These are phyloP conservation scores for Quercus tomentella DNA, from an alignment of 331 rosid genomes.

Conservation along the genomic window DNA sequence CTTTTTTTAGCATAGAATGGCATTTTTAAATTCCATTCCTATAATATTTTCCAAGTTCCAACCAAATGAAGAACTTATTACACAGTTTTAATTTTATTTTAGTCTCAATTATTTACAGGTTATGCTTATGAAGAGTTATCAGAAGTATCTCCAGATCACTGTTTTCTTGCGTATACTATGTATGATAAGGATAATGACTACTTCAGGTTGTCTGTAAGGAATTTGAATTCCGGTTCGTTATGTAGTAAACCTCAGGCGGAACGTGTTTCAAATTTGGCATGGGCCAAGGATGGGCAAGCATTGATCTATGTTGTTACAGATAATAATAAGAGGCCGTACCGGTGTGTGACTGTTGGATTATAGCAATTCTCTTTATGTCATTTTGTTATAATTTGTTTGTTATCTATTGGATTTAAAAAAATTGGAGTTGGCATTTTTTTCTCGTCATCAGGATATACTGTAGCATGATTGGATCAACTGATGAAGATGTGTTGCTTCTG, in stretches of 20 bases:
- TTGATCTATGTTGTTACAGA: constrained; percentile 87
- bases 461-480: constrained; percentile 86
- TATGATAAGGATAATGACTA: constrained; percentile 83
- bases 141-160: constrained; percentile 79
- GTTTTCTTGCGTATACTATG: constrained; percentile 84
- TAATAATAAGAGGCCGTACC: constrained; percentile 69
- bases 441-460: constrained; percentile 55
- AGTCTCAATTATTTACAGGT: constrained; percentile 37
- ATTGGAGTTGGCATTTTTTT: not conserved
- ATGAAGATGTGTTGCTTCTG: constrained; percentile 73
- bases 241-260: constrained; percentile 88
- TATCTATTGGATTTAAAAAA: constrained; percentile 3
- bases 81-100: constrained; percentile 8
- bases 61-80: too few relatives aligned
- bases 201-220: constrained; percentile 78
- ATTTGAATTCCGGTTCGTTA: constrained; percentile 85
- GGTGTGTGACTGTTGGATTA: constrained; percentile 34
- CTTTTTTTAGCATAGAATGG: too few relatives aligned
- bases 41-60: too few relatives aligned
- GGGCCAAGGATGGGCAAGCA: constrained; percentile 86
- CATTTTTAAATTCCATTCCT: too few relatives aligned
- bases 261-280: constrained; percentile 78
- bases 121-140: constrained; percentile 92
- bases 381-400: not conserved
- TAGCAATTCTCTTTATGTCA: not conserved